phyloP scores from a whole-genome alignment of 768 basidiomycete genomes.

The Termitomyces sp. region DNA sequence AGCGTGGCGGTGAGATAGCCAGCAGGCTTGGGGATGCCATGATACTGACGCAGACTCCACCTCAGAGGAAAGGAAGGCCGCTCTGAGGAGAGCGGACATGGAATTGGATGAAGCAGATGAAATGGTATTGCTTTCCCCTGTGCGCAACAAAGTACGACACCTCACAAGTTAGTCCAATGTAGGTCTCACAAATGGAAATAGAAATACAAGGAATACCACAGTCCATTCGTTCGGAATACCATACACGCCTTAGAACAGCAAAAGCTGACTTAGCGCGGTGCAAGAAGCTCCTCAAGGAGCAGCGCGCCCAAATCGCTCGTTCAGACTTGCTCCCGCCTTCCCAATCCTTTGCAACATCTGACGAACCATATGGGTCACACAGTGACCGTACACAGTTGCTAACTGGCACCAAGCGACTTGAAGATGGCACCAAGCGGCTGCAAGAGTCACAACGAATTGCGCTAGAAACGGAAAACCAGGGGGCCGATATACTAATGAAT shows the following conservation, averaged over 20 bases:
- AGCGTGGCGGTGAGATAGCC: conserved; percentile 51
- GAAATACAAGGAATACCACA: conserved; percentile 94
- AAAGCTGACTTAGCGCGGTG: conserved; percentile 71
- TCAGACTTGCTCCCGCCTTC: conserved; percentile 69
- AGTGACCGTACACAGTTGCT: conserved; percentile 79
- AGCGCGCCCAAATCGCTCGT: conserved; percentile 65
- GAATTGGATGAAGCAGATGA: conserved; percentile 98
- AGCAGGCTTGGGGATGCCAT: background rate
- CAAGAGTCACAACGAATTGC: conserved; percentile 91
- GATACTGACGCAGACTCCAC: background rate
- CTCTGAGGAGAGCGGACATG: conserved; percentile 82
- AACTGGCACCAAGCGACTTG: conserved; percentile 69
- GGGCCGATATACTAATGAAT: conserved; percentile 86
- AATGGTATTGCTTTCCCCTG: conserved; percentile 50
- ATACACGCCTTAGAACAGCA: conserved; percentile 64
- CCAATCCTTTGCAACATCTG: conserved; percentile 42
- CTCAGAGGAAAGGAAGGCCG: conserved; percentile 77
- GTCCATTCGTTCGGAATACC: conserved; percentile 73
- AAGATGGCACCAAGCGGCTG: conserved; percentile 80
- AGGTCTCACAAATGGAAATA: conserved; percentile 99
- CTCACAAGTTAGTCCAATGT: conserved; percentile 2
- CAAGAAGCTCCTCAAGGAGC: conserved; percentile 79
- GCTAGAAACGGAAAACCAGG: conserved; percentile 93
- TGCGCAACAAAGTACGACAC: background rate
- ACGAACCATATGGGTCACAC: conserved; percentile 72